Evolutionary conservation across 192 early-diverging fungal species (phyloP), one percentile per base, ranked within the genome.

Genomic region (Backusella tuberculispora): DNA sequence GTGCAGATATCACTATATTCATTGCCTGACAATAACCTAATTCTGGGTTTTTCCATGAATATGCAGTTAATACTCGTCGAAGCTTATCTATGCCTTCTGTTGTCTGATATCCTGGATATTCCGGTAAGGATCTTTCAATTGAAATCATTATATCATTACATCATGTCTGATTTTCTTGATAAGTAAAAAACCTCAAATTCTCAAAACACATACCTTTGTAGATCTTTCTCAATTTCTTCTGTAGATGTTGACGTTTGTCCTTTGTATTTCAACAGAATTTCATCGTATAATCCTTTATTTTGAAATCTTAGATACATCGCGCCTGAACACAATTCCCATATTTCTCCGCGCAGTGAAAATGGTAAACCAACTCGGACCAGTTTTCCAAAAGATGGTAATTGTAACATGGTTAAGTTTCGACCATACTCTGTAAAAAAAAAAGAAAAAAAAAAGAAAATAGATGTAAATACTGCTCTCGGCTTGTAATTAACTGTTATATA

Each of bases 11-110:
- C 0, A 99, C 93, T 84, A 99, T 97, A 82, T 99, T 99, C 98
- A 99, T 99, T 3, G 98, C 97, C 79, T 99, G 98, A 82, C 98
- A 98, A 83, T 99, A 98, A n/a, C 98, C 98, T 24, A 99, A 89
- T 79, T 97, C 95, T 0, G 92, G 88, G 71, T 95, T 90, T 70
- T 90, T 91, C 88, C 91, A 90, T 24, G 93, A 86, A 76, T 95
- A 95, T 1, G 92, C 92, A 69, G 91, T 93, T 44, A 99, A 83
- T 29, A 99, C 97, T 19, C 95, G 90, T n/a, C 98, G 91, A 50
- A 99, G 84, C 4, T 94, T 90, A 46, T 95, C 88, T 63, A 99
- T 98, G 0, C 98, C 98, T 80, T 99, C 89, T n/a, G 88, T 85
- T 1, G 81, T 90, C 81, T 98, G 97, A 85, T 95, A 99, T 0